These are phyloP conservation scores for Tubosaeta brunneosetosa DNA, from an alignment of 768 basidiomycete species.

Conservation along the genomic window DNA sequence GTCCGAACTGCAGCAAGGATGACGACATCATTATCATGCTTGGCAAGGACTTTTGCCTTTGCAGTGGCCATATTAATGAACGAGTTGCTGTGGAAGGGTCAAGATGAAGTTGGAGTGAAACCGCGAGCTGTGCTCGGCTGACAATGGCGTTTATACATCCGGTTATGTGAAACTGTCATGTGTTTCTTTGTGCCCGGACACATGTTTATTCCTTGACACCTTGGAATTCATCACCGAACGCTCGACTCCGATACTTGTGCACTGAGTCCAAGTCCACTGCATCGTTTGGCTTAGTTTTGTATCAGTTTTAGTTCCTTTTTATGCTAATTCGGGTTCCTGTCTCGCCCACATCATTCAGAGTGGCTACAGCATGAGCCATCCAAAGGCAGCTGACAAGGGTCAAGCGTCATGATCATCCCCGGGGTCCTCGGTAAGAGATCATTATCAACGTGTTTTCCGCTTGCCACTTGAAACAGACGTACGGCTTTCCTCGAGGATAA, in stretches of 20 bases:
- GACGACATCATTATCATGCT: constrained; percentile 84
- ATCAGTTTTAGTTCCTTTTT: neutral
- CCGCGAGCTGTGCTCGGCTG: neutral
- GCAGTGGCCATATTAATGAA: constrained; percentile 27
- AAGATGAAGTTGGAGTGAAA: neutral
- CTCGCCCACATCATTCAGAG: neutral
- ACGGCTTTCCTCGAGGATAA: neutral
- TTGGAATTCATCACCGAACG: too few relatives aligned
- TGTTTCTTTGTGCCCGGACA: constrained; percentile 18
- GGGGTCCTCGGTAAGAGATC: constrained; percentile 14
- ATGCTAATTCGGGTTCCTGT: neutral
- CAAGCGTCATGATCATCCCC: constrained; percentile 3
- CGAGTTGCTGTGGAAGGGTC: neutral
- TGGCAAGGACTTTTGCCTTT: constrained; percentile 60
- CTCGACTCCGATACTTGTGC: too few relatives aligned
- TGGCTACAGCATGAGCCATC: neutral
- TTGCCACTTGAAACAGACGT: constrained; percentile 13
- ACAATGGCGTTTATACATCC: constrained; percentile 15
- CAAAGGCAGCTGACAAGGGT: too few relatives aligned
- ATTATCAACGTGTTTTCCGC: constrained; percentile 8
- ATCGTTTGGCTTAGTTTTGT: too few relatives aligned
- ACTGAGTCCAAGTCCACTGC: too few relatives aligned
- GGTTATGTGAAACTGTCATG: constrained; percentile 16
- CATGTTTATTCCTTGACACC: neutral
- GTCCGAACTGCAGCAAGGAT: constrained; percentile 86